Evolutionary conservation across 2,329 filamentous ascomycete genomes (phyloP), one percentile per base, ranked within the genome.

Genomic region (Hypoxylon sp.): DNA sequence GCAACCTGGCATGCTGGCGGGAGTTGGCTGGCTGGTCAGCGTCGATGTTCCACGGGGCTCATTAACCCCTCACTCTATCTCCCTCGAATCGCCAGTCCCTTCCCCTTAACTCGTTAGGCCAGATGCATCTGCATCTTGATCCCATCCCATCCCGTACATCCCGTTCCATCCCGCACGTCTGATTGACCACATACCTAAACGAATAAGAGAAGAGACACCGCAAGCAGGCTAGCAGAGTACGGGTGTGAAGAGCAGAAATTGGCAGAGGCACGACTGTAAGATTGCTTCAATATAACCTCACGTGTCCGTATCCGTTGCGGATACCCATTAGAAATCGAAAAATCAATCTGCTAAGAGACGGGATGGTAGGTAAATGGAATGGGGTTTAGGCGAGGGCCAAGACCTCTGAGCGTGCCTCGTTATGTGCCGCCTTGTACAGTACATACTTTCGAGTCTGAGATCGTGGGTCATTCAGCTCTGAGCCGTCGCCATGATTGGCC

Each of bases 281-380:
- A 33, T 33, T 33, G 27, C 27, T 23, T 20, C 35, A 2, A 42
- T 48, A 33, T 43, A 17, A 18, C 24, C 57, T 58, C 60, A 60
- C 47, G 53, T 60, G 53, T 33, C 43, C 43, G 33, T 48, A 29
- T 48, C 52, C 29, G 51, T 54, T 52, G 24, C 38, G 48, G 56
- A 54, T 60, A 57, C n/a, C n/a, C n/a, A n/a, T 57, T 56, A 53
- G 20, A 35, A 35, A 6, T 4, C 1, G 3, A 15, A 35, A 15
- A 35, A 7, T 35, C 31, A 35, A 35, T n/a, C n/a, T n/a, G n/a
- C n/a, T n/a, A n/a, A n/a, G n/a, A n/a, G n/a, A n/a, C n/a, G n/a
- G n/a, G n/a, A n/a, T n/a, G n/a, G n/a, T n/a, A n/a, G n/a, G n/a
- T 35, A 35, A 8, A 35, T 33, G 29, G 29, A 11, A 33, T 33